A percentile compares a stretch with the other conserved stretches of the same genome.
phyloP scores from a whole-genome alignment of 495 filamentous ascomycete genomes.

The Talaromyces ruber region DNA sequence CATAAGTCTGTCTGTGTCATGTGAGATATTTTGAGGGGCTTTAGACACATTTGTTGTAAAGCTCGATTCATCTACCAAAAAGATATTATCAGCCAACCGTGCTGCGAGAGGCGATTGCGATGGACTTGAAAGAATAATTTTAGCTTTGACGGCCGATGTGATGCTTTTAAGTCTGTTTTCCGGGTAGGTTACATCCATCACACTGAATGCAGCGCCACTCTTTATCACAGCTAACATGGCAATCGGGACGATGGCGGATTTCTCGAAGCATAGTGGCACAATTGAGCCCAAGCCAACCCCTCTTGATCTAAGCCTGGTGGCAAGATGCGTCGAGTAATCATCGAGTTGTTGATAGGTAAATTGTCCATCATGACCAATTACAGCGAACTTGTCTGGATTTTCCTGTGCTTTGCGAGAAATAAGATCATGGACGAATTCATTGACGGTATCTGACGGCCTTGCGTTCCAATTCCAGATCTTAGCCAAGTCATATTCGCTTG shows the following conservation, averaged over 20 bases:
- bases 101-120: not conserved
- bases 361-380: slow-evolving; percentile 12
- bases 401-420: slow-evolving; percentile 7
- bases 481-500: slow-evolving; percentile 8
- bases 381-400: slow-evolving; percentile 6
- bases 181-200: slow-evolving; percentile 36
- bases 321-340: not conserved
- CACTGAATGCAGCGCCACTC: slow-evolving; percentile 37
- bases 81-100: slow-evolving; percentile 13
- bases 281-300: slow-evolving; percentile 19
- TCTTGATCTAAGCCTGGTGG: slow-evolving; percentile 18
- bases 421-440: slow-evolving; percentile 18
- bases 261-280: slow-evolving; percentile 39
- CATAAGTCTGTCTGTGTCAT: slow-evolving; percentile 4
- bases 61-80: not conserved
- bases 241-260: slow-evolving; percentile 28
- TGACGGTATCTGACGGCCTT: slow-evolving; percentile 9
- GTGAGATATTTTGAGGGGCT: not conserved
- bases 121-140: slow-evolving; percentile 14
- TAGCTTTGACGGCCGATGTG: slow-evolving; percentile 10
- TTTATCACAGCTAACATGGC: slow-evolving; percentile 33
- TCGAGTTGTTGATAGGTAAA: slow-evolving; percentile 16
- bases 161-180: slow-evolving; percentile 26
- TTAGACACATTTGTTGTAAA: slow-evolving; percentile 1
- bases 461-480: slow-evolving; percentile 15